These are phyloP conservation scores for Skeletonema grethae DNA, from an alignment of 108 stramenopile species.

Conservation along the genomic window DNA sequence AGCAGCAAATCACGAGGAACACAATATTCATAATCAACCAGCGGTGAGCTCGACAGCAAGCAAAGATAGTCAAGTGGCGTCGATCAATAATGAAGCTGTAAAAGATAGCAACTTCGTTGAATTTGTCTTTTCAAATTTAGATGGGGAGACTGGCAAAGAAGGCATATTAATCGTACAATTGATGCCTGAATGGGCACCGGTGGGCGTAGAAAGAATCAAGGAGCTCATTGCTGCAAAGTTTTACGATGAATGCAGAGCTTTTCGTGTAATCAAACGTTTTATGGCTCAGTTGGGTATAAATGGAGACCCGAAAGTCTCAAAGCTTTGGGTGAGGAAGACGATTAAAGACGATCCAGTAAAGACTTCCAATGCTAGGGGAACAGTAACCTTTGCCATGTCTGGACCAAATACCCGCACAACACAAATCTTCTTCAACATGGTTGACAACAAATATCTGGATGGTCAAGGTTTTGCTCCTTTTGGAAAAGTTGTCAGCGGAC, in stretches of 20 bases:
- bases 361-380: constrained; percentile 75
- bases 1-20: neutral
- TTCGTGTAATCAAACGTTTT: constrained; percentile 76
- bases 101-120: constrained; percentile 43
- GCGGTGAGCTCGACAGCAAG: neutral
- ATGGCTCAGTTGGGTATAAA: constrained; percentile 88
- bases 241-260: constrained; percentile 63
- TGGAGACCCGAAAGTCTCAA: constrained; percentile 60
- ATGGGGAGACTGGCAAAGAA: constrained; percentile 25
- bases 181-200: constrained; percentile 75
- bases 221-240: constrained; percentile 54
- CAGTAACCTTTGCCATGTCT: constrained; percentile 81
- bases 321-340: constrained; percentile 29
- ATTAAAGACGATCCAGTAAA: constrained; percentile 86
- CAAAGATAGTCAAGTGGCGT: neutral
- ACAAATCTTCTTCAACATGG: constrained; percentile 72
- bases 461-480: constrained; percentile 47
- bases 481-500: constrained; percentile 40
- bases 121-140: constrained; percentile 49
- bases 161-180: constrained; percentile 60
- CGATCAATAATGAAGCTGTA: neutral
- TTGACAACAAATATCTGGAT: constrained; percentile 44
- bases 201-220: constrained; percentile 73
- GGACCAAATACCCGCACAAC: constrained; percentile 38
- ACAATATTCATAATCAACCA: neutral